Base-by-base conservation (phyloP, 169 alveolate genomes). In the Plasmodium falciparum region DNA sequence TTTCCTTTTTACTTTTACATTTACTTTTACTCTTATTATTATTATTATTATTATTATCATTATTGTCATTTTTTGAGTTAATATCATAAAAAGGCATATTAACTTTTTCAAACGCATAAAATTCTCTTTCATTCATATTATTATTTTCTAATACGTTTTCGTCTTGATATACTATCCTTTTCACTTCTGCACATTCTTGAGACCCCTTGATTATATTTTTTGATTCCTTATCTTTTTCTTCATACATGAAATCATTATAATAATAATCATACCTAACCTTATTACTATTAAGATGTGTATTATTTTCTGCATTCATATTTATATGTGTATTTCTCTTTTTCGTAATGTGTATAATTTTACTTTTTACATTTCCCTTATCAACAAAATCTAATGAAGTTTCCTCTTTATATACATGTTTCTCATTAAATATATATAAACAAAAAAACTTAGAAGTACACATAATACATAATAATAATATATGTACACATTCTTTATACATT, bases 391-490 rank as follows among this genome's bases (percentile, higher is more conserved):
- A 39, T 39, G 47, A 39, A 39, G 47, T 39, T 0, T 39, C 2
- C 26, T 73, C 50, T 11, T 70, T 62, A 52, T 43, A 63, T 29
- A 8, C 61, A 20, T 56, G 8, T 29, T 71, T 83, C 54, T 63
- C 91, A 26, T 50, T 86, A 72, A 72, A 86, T 33, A 86, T 73
- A 24, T 71, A 73, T 39, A 86, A 11, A 6, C 54, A 26, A 86
- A 86, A 86, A 72, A 86, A 71, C 24, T 26, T 86, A 24, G 92
- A 86, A 5, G 88, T 72, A 54, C 62, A 59, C 43, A 86, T n/a
- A 6, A 86, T 50, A 15, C 88, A 86, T 17, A 86, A 52, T 49
- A 86, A 11, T 49, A 86, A 73, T 43, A 86, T 71, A 8, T 52
- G 49, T 11, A 86, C 6, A 47, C 92, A 86, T n/a, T 54, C 49